These are phyloP conservation scores for Naganishia vishniacii DNA, from an alignment of 768 basidiomycete genomes.

Conservation along the genomic window DNA sequence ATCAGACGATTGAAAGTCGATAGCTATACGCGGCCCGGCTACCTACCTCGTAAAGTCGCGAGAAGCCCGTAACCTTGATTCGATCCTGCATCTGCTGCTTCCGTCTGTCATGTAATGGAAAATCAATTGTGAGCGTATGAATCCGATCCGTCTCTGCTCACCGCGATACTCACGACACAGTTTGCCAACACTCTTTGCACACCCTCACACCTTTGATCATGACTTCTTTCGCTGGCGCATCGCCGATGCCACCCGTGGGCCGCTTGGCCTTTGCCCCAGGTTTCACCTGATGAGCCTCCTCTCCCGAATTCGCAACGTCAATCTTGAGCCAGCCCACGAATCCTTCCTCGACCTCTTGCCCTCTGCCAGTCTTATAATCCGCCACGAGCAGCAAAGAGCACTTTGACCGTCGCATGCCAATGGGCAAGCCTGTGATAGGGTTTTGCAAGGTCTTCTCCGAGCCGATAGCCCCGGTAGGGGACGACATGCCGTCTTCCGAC, in stretches of 20 bases:
- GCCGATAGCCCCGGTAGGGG: background rate
- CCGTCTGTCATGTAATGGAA: conserved; percentile 53
- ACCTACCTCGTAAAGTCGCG: conserved; percentile 65
- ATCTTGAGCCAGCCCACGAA: conserved; percentile 49
- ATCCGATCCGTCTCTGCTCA: background rate
- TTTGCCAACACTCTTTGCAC: conserved; percentile 74
- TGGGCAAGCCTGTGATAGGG: conserved; percentile 32
- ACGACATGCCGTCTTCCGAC: background rate
- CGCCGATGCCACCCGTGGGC: background rate
- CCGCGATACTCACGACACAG: conserved; percentile 62
- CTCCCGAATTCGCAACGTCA: conserved; percentile 52
- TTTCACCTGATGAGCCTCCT: conserved; percentile 20
- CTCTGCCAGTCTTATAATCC: conserved; percentile 67
- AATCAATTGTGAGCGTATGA: background rate
- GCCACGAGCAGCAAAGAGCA: conserved; percentile 54
- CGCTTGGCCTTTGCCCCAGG: conserved; percentile 30
- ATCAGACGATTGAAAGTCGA: no score
- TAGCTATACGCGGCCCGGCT: background rate
- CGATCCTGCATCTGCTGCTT: conserved; percentile 72
- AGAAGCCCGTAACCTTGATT: conserved; percentile 58
- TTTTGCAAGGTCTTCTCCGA: conserved; percentile 2
- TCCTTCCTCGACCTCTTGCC: conserved; percentile 67
- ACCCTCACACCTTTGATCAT: conserved; percentile 74
- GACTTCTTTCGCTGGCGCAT: conserved; percentile 54
- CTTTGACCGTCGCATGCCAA: conserved; percentile 43